Evolutionary conservation across 805 yeast genomes (phyloP), one percentile per base, ranked within the genome.

Genomic region (Jamesozyma jinghongensis): DNA sequence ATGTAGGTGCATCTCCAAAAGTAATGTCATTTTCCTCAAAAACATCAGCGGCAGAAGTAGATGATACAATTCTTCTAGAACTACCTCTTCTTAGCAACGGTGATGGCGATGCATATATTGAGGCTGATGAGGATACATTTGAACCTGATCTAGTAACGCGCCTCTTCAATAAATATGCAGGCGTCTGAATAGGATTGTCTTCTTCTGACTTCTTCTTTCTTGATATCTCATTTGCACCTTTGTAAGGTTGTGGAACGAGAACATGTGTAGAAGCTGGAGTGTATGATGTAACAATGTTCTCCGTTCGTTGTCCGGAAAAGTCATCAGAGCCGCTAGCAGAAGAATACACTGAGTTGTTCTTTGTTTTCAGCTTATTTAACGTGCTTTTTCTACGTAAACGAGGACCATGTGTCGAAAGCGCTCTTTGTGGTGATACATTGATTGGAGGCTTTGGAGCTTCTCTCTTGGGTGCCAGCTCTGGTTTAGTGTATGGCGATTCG

Each of bases 381-480:
- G 51, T 43, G 13, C 48, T 43, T 10, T 41, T 40, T 35, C 53
- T 48, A 38, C 51, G 48, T 22, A 51, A 14, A 17, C 31, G 34
- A 6, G 52, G 47, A 5, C 43, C 34, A 25, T 43, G 48, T 27
- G 44, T 46, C 12, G 50, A 50, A 10, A 40, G 32, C 3, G 55
- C 44, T 26, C 46, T 47, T 30, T 48, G 57, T 11, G 57, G 61
- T 2, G 56, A 55, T 2, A 45, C 40, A 32, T 48, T 49, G 2
- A 49, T 51, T 3, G 86, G 85, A 3, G 86, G 84, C 5, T 81
- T 82, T 0, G 86, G 87, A 0, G 86, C 82, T 11, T 71, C 76
- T 51, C 94, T 65, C 43, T 70, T 73, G 0, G 94, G 92, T 8
- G 82, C 75, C 18, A 83, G 65, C 41, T 67, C 73, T 1, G 79